These are phyloP conservation scores for Gaertneriomyces semiglobifer DNA, from an alignment of 192 early-diverging fungal genomes.

Conservation along the genomic window DNA sequence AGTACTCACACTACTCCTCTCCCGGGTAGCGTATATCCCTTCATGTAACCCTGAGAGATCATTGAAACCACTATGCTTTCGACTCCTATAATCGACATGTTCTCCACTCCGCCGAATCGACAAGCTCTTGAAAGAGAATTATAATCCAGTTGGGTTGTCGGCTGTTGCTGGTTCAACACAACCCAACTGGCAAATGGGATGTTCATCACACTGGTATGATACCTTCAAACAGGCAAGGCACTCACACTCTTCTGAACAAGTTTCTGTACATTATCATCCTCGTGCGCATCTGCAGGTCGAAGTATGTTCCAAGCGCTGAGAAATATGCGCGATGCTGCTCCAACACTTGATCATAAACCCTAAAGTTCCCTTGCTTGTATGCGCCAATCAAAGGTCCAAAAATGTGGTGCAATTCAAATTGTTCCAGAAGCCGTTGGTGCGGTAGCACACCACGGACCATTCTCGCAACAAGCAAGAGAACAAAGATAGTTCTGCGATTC, in stretches of 20 bases:
- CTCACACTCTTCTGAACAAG: slow-evolving; percentile 20
- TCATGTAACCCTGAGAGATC: slow-evolving; percentile 21
- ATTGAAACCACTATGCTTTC: slow-evolving; percentile 18
- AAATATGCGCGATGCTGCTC: slow-evolving; percentile 10
- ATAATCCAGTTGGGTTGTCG: slow-evolving; percentile 16
- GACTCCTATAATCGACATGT: slow-evolving; percentile 6
- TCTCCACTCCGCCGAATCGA: slow-evolving; percentile 5
- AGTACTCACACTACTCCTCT: slow-evolving; percentile 19
- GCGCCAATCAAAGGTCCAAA: slow-evolving; percentile 21
- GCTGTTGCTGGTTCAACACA: not conserved
- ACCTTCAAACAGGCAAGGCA: not conserved
- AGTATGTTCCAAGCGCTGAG: slow-evolving; percentile 5
- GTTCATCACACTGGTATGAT: not conserved
- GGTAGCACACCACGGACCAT: slow-evolving; percentile 20
- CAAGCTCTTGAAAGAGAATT: slow-evolving; percentile 1
- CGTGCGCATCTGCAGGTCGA: slow-evolving; percentile 7
- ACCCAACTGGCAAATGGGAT: not conserved
- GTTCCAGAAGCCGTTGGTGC: slow-evolving; percentile 8
- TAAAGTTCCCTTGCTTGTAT: slow-evolving; percentile 13
- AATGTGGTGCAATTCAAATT: slow-evolving; percentile 8
- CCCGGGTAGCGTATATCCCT: slow-evolving; percentile 25
- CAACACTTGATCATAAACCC: not conserved
- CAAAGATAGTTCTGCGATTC: slow-evolving; percentile 5
- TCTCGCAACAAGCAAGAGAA: slow-evolving; percentile 10
- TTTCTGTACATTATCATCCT: slow-evolving; percentile 16